phyloP scores from a whole-genome alignment of 306 rosid genomes.

The Clitoria ternatea region DNA sequence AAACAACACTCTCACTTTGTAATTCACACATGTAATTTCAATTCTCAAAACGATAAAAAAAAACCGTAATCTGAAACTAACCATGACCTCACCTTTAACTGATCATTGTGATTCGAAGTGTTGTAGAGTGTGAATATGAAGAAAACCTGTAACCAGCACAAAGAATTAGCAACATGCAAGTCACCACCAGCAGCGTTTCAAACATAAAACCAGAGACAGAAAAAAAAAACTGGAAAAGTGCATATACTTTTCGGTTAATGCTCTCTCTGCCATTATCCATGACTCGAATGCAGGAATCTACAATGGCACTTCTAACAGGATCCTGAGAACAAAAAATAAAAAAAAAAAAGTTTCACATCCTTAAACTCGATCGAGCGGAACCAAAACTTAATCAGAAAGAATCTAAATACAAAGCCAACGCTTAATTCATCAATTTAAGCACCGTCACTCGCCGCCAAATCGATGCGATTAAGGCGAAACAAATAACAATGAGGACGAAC shows the following conservation, averaged over 20 bases:
- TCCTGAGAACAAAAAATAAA: conserved; percentile 44
- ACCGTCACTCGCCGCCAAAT: background rate
- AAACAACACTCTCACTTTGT: conserved; percentile 18
- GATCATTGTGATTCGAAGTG: conserved; percentile 73
- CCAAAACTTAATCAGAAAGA: background rate
- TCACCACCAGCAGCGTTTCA: background rate
- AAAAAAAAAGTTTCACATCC: conserved; percentile 16
- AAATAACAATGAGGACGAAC: conserved; percentile 32
- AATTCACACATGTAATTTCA: conserved; percentile 2
- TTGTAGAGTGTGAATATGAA: conserved; percentile 79
- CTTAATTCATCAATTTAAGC: background rate
- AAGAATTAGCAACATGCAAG: conserved; percentile 11
- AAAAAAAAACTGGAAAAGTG: background rate
- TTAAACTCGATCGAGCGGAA: conserved; percentile 3
- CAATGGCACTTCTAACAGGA: conserved; percentile 77
- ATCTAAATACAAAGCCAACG: background rate
- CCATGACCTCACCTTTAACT: conserved; percentile 61
- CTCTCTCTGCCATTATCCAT: conserved; percentile 87
- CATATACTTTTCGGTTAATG: conserved; percentile 69
- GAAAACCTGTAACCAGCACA: conserved; percentile 55
- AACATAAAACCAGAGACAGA: conserved; percentile 18
- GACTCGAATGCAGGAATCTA: conserved; percentile 76
- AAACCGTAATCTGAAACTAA: background rate
- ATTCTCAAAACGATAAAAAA: background rate
- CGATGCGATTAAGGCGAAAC: background rate